Percentiles rank a stretch among this genome's conserved stretches.
phyloP scores from a whole-genome alignment of 768 basidiomycete genomes.

The Rhizopogon rudus region DNA sequence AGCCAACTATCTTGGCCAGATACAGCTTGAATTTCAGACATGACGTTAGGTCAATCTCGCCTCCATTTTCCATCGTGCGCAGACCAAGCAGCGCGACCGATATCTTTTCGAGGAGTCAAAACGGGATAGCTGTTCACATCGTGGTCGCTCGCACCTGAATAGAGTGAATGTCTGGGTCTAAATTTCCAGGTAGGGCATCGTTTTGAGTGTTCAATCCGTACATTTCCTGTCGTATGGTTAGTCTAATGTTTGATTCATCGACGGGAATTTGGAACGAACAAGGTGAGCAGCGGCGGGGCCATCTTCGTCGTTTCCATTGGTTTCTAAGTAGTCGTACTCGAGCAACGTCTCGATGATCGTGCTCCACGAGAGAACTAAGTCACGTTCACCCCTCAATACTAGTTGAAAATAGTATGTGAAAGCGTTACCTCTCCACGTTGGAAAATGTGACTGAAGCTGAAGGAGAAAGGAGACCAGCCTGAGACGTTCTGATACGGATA shows the following conservation, averaged over 20 bases:
- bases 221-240: slow-evolving; percentile 31
- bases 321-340: slow-evolving; percentile 47
- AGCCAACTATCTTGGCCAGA: slow-evolving; percentile 49
- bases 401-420: background rate
- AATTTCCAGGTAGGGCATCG: slow-evolving; percentile 4
- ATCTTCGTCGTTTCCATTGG: slow-evolving; percentile 32
- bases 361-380: slow-evolving; percentile 61
- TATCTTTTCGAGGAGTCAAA: slow-evolving; percentile 31
- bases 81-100: slow-evolving; percentile 54
- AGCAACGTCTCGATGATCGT: slow-evolving; percentile 51
- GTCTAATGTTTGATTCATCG: background rate
- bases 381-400: background rate
- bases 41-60: slow-evolving; percentile 44
- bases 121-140: background rate
- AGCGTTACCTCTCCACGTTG: slow-evolving; percentile 55
- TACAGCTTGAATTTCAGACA: slow-evolving; percentile 57
- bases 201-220: slow-evolving; percentile 35
- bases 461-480: slow-evolving; percentile 59
- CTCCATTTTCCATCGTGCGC: slow-evolving; percentile 63
- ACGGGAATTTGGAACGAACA: slow-evolving; percentile 21
- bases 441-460: slow-evolving; percentile 65
- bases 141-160: slow-evolving; percentile 35
- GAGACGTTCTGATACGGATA: slow-evolving; percentile 52
- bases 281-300: slow-evolving; percentile 37
- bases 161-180: slow-evolving; percentile 42